Base-by-base conservation (phyloP, 495 filamentous ascomycete genomes). In the Lineolata rhizophorae region DNA sequence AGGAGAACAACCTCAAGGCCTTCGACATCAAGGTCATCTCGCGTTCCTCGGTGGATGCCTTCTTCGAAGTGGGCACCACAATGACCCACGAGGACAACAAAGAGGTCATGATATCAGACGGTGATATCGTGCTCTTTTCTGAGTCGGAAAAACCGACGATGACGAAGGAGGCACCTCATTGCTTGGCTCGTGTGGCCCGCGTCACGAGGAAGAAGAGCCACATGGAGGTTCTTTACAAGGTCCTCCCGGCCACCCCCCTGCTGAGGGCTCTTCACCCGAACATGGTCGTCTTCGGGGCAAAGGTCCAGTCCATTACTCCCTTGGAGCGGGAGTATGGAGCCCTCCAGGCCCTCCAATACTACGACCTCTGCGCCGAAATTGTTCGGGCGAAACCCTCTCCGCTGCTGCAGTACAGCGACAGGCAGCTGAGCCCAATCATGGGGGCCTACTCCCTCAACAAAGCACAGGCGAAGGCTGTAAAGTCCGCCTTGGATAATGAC, bases 261-360 rank as follows among this genome's bases (percentile, higher is more conserved):
- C 49, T 65, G 37, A 46, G 53, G 10, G 51, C 57, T 0, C 51
- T 74, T 21, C 46, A 46, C 11, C 69, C 70, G 1, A 70, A 72
- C 18, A 52, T 61, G 9, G 67, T 69, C n/a, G 60, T 87, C 0
- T 66, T 62, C 42, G 77, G 64, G n/a, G 62, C 72, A 29, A 87
- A 82, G 42, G 65, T 93, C 41, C 76, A 71, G 36, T 90, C 80
- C 26, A 71, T 95, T 55, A 84, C 71, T 8, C 82, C 87, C 0
- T 69, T 94, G 24, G 90, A 97, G 53, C 73, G 87, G 43, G 87
- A 97, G 52, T 97, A 82, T 52, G 85, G 79, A 30, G 80, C 90
- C 4, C 50, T 97, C 19, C 72, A 78, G 53, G 81, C 76, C 43
- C 53, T 97, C 33, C 71, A 93, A 46, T 94, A 87, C 48, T 95